Evolutionary conservation across 306 rosid species (phyloP), one percentile per base, ranked within the genome.

Genomic region (Glycyrrhiza uralensis): DNA sequence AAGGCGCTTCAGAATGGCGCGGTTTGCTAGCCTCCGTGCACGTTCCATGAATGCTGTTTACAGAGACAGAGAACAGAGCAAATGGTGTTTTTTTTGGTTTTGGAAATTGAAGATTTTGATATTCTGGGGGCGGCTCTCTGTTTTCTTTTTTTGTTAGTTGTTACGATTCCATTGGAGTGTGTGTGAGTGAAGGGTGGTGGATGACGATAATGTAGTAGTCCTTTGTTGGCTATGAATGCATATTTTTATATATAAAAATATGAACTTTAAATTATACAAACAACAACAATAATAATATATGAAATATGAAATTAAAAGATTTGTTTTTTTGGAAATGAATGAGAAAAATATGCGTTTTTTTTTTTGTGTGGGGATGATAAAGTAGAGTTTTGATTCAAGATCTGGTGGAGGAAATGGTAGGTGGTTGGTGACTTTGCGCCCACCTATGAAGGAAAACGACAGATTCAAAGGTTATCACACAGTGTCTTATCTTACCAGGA

Each of bases 11-110:
- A 95, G 88, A 71, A 85, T 84, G 29, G 99, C 87, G 55, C 90
- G 88, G 87, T 89, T 95, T 2, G 96, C 99, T 9, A 92, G 78
- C 42, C 97, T 84, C 72, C 99, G 78, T 7, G 96, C 99, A 46
- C 99, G 97, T 72, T 95, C 99, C 99, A 95, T 95, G 66, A 44
- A n/a, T 72, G 86, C 30, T 65, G 71, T 1, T n/a, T 62, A 1
- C 50, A 26, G 13, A 19, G 45, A 44, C 22, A 66, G 64, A 56
- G 33, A 56, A 49, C 69, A 60, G 62, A 75, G 77, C n/a, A 41
- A 28, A 13, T 33, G 33, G 68, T 10, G 45, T 59, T 33, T 81
- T 22, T 23, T 13, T 7, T 66, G 30, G 75, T 14, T 12, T 44
- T 10, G 38, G 70, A 38, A 52, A 26, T 33, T 5, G 39, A 7